Base-by-base conservation (phyloP, 2,329 filamentous ascomycete genomes). In the Tolypocladium inflatum region DNA sequence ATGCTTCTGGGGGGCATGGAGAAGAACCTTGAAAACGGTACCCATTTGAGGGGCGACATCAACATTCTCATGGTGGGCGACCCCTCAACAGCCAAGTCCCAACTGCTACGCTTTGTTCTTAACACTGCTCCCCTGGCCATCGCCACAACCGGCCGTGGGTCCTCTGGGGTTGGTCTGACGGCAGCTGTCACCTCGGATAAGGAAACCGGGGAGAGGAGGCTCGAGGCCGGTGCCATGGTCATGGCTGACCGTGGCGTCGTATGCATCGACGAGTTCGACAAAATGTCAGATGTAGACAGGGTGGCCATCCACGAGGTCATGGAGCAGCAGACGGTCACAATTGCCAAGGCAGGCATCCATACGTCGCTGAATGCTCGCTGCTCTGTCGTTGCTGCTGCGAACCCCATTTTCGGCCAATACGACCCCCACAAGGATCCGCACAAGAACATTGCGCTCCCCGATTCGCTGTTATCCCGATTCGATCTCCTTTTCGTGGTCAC, bases 251-350 rank as follows among this genome's bases (percentile, higher is more conserved):
- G 94, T 62, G 94, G 94, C 65, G 93, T 99, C 13, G 94, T 99
- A 39, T 99, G 94, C 77, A 99, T 99, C 64, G 94, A 99, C 71
- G 94, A 99, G 69, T 99, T 99, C 65, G 94, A 99, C 78, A 99
- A 99, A 74, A 99, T 99, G 94, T 97, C 91, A 58, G 94, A 99
- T 70, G 88, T 97, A 59, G 94, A 99, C 74, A 86, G 94, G 70
- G 94, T 99, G 4, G 94, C 94, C 53, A 99, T 99, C 66, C 94
- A 99, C 83, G 94, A 99, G 89, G 94, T 99, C 64, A 99, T 99
- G 94, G 94, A 99, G 76, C 94, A 99, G 76, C 94, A 99, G 75
- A 99, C 94, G 0, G 94, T 99, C 60, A 99, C 94, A 17, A 99
- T 99, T 68, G 94, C 94, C 56, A 99, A 99, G 76, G 94, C 94